Conservation (phyloP, 805 yeast genomes). For the Priceomyces haplophilus region DNA sequence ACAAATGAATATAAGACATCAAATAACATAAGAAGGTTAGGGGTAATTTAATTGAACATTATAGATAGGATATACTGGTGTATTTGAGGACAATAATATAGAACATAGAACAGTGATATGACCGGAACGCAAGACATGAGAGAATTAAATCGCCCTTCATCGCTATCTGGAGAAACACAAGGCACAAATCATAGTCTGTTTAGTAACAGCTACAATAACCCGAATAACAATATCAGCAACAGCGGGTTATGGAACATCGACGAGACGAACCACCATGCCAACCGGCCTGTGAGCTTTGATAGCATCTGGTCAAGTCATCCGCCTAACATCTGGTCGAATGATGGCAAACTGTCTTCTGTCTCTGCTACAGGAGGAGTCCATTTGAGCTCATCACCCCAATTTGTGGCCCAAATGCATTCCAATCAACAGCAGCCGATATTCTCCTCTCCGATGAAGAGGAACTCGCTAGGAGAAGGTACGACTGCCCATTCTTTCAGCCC, state of each 20-base stretch:
- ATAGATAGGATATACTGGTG: constrained; percentile 1
- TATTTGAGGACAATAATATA: not conserved
- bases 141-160: constrained; percentile 11
- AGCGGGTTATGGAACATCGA: constrained; percentile 5
- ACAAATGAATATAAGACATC: constrained; percentile 3
- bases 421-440: constrained; percentile 4
- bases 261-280: constrained; percentile 2
- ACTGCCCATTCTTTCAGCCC: constrained; percentile 6
- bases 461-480: constrained; percentile 2
- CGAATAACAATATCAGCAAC: not conserved
- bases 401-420: constrained; percentile 5
- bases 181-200: not conserved
- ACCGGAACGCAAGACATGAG: constrained; percentile 1
- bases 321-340: constrained; percentile 5
- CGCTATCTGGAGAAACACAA: constrained; percentile 8
- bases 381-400: constrained; percentile 5
- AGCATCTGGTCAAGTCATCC: constrained; percentile 15
- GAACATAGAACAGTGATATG: not conserved
- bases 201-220: not conserved
- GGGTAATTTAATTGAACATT: not conserved
- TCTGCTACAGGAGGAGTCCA: constrained; percentile 2
- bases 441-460: constrained; percentile 1
- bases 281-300: constrained; percentile 15
- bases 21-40: constrained; percentile 1
- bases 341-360: constrained; percentile 2